Evolutionary conservation across 257 asterid genomes (phyloP), one percentile per base, ranked within the genome.

Genomic region (Jacaranda mimosifolia): DNA sequence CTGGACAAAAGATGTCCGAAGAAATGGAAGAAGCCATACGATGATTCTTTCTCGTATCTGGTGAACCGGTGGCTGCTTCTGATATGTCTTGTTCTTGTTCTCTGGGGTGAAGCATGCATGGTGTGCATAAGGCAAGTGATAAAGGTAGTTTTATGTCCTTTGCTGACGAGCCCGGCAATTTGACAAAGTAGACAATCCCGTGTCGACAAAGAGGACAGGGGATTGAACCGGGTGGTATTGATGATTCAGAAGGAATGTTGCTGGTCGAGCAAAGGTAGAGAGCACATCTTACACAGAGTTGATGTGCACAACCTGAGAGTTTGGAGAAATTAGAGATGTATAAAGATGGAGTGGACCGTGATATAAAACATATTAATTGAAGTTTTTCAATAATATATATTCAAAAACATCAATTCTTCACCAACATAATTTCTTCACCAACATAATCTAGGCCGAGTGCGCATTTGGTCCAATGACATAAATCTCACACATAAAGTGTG

Each of bases 191-290:
- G 52, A 86, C 75, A 8, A 91, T 86, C 51, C 97, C 89, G 6
- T 86, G 87, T 72, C 97, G 81, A 78, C 98, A 94, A 42, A 94
- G 94, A 51, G 98, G 98, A 58, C 98, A 94, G 32, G 94, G 97
- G 49, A 91, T 80, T 83, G 93, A 91, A 60, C 97, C 97, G 13
- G 90, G 88, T 6, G 87, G 91, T 7, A 86, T 81, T 56, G 77
- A 73, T 75, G 86, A 75, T 77, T 86, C 95, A 1, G 91, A 83
- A 36, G 85, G 85, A 35, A 78, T 71, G 83, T 77, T 91, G 83
- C 90, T 87, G 63, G 93, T 88, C 8, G 97, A 89, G 87, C 97
- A 91, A 69, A 89, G 93, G 80, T 87, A 89, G 68, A 91, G 89
- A 19, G 94, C 95, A 69, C 97, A 91, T 79, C 89, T 89, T 63